A percentile compares a stretch with the other conserved stretches of the same genome.
phyloP scores from a whole-genome alignment of 1,284 basidiomycete genomes.

The Moniliophthora roreri region DNA sequence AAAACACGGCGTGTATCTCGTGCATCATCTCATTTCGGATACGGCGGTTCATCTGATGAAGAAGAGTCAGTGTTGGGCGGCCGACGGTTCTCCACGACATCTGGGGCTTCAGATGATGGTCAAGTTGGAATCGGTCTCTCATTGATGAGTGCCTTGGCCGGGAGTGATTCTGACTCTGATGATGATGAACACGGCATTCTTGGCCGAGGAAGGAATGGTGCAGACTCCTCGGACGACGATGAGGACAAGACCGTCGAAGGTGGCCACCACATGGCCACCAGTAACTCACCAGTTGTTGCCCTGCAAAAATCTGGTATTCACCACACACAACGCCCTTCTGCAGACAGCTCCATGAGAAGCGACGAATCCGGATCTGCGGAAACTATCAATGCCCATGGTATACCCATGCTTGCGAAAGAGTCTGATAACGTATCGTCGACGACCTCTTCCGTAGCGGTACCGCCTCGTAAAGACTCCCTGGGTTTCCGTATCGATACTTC shows the following conservation, averaged over 20 bases:
- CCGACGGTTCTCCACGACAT: neutral
- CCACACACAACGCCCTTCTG: neutral
- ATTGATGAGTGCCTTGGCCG: conserved; percentile 53
- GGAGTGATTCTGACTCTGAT: conserved; percentile 19
- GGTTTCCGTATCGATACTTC: neutral
- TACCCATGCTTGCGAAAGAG: no score
- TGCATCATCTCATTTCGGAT: neutral
- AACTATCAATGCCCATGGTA: no score
- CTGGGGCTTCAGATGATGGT: conserved; percentile 41
- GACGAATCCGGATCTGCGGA: neutral
- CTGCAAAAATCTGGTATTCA: no score
- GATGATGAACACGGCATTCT: conserved; percentile 10
- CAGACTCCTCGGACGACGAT: neutral
- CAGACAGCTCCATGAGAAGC: neutral
- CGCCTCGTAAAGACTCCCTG: neutral
- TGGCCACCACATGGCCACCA: neutral
- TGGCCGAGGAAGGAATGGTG: neutral
- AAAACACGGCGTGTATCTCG: neutral
- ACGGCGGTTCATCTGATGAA: neutral
- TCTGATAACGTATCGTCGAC: no score
- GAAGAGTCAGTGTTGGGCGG: neutral
- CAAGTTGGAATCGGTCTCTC: conserved; percentile 68
- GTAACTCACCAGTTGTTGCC: no score
- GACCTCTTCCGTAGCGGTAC: neutral
- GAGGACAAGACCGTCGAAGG: neutral